Base-by-base conservation (phyloP, 1,139 yeast species). In the Candida sp. region DNA sequence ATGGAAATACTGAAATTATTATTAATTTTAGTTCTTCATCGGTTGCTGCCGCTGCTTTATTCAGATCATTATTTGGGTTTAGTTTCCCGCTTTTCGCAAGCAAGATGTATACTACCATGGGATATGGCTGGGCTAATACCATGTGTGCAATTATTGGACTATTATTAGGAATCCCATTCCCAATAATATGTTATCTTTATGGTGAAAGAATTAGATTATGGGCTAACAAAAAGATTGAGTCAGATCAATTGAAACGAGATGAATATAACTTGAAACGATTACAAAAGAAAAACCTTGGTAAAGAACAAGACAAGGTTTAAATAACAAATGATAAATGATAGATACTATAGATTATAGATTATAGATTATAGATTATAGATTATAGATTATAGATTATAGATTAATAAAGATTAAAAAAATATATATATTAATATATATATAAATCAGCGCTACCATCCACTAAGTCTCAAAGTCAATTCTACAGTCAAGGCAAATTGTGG, bases 41-140 rank as follows among this genome's bases (percentile, higher is more conserved):
- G 6, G 73, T 71, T 5, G 76, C 77, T 1, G 77, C 77, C 1
- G 76, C 76, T 1, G 76, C 77, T n/a, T 61, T 73, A 36, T 72
- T 70, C 54, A 56, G 77, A 43, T 68, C 73, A 9, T 53, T 70
- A 30, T 69, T 72, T 51, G 78, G 77, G 4, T 71, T 70, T 47
- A 55, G 63, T 40, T 71, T 72, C 55, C 78, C 78, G 2, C 54
- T 72, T 21, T 69, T 71, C 52, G 77, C 77, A 7, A 52, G 56
- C 33, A 55, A 61, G 37, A 70, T 73, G 75, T 73, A 72, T 46
- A 61, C 53, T 23, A 59, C 53, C 34, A 49, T 73, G 47, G 71
- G 69, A 5, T 71, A 71, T 48, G 77, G 77, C 5, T 71, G 77
- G 77, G 77, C 70, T 9, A 72, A 72, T 49, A 69, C 77, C 29